Conservation (phyloP, 2,329 filamentous ascomycete species). For the Stylonectria norvegica region DNA sequence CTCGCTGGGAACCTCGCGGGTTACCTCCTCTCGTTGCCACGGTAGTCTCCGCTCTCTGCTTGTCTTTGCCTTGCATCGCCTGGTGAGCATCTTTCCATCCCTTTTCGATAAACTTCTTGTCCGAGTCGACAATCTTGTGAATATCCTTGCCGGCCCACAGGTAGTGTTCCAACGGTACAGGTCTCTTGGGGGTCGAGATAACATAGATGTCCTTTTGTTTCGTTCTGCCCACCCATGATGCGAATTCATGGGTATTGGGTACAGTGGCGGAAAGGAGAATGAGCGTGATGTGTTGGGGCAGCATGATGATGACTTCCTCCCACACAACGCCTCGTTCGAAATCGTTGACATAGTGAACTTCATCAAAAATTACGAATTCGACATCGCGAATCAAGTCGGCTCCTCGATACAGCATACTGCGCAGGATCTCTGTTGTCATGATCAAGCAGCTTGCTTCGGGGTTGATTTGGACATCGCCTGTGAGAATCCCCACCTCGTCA, state of each 20-base stretch:
- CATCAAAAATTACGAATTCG: constrained; percentile 98
- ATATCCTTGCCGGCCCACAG: constrained; percentile 93
- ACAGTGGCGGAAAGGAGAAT: constrained; percentile 95
- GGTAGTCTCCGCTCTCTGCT: constrained; percentile 50
- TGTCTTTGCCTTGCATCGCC: constrained; percentile 77
- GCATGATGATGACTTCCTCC: constrained; percentile 99
- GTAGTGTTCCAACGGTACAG: constrained; percentile 92
- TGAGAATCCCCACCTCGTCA: constrained; percentile 94
- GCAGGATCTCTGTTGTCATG: constrained; percentile 97
- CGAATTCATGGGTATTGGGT: constrained; percentile 95
- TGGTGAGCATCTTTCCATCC: constrained; percentile 95
- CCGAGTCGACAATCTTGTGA: constrained; percentile 88
- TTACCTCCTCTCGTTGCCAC: constrained; percentile 38
- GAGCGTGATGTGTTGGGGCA: constrained; percentile 92
- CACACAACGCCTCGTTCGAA: constrained; percentile 93
- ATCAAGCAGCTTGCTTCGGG: constrained; percentile 97
- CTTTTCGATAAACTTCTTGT: constrained; percentile 86
- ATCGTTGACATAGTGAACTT: constrained; percentile 98
- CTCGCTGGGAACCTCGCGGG: constrained; percentile 34
- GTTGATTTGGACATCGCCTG: constrained; percentile 96
- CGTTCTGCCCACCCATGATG: constrained; percentile 95
- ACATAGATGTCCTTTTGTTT: constrained; percentile 99
- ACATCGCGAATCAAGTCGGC: constrained; percentile 95
- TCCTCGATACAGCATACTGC: constrained; percentile 96
- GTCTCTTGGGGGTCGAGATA: constrained; percentile 93